Evolutionary conservation across 1,139 yeast genomes (phyloP).

Genomic region (Blastobotrys malaysiensis): DNA sequence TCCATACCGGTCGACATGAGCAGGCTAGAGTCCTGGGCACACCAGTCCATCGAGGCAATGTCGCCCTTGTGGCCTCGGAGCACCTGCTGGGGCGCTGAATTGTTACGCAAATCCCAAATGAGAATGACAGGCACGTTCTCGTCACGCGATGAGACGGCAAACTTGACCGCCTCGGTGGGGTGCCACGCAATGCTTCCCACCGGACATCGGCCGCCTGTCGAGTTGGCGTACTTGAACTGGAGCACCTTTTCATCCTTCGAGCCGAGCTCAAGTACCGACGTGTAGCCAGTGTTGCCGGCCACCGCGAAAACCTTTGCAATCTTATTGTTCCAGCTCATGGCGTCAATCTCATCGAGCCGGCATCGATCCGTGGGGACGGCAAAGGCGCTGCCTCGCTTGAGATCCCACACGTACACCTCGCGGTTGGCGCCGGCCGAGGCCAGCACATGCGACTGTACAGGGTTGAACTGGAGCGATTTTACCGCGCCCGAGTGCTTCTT

Average conservation of each 20-base stretch:
- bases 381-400: constrained; percentile 53
- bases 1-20: constrained; percentile 89
- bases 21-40: constrained; percentile 70
- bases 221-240: constrained; percentile 65
- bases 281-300: constrained; percentile 76
- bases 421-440: constrained; percentile 88
- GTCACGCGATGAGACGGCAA: constrained; percentile 80
- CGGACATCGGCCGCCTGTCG: constrained; percentile 46
- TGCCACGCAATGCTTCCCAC: constrained; percentile 63
- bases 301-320: constrained; percentile 86
- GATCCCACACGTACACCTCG: constrained; percentile 87
- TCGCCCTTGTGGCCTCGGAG: constrained; percentile 85
- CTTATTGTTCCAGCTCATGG: constrained; percentile 85
- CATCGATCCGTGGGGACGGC: constrained; percentile 63
- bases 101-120: constrained; percentile 92
- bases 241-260: constrained; percentile 74
- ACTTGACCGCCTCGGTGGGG: constrained; percentile 74
- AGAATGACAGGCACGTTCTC: constrained; percentile 77
- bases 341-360: constrained; percentile 74
- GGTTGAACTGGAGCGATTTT: constrained; percentile 71
- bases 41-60: constrained; percentile 89
- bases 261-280: constrained; percentile 92
- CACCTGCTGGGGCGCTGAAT: constrained; percentile 77
- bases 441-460: constrained; percentile 62
- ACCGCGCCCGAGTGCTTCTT: constrained; percentile 67